Conservation (phyloP, 2,329 filamentous ascomycete species). For the Fusarium sp. region DNA sequence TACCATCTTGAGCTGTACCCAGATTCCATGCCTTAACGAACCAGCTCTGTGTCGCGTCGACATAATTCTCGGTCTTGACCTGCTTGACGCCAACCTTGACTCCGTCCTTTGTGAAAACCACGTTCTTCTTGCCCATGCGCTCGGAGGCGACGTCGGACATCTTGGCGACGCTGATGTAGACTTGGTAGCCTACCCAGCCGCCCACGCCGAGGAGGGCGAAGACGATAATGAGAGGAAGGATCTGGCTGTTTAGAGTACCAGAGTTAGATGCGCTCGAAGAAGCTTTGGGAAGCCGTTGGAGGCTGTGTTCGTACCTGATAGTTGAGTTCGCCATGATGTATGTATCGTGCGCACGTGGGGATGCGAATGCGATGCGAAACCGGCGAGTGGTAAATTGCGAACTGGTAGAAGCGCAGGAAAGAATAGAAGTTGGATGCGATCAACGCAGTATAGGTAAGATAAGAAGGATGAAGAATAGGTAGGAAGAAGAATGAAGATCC, state of each 20-base stretch:
- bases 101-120: slow-evolving; percentile 80
- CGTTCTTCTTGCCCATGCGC: slow-evolving; percentile 80
- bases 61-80: slow-evolving; percentile 74
- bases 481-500: neutral
- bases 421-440: slow-evolving; percentile 18
- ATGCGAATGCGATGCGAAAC: slow-evolving; percentile 7
- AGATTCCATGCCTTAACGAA: slow-evolving; percentile 75
- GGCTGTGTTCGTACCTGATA: slow-evolving; percentile 33
- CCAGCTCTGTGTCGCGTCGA: slow-evolving; percentile 77
- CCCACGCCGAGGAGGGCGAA: slow-evolving; percentile 69
- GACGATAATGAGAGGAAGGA: slow-evolving; percentile 75
- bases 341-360: slow-evolving; percentile 3
- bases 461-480: neutral
- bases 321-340: slow-evolving; percentile 40
- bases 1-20: slow-evolving; percentile 48
- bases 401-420: neutral
- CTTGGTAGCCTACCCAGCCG: slow-evolving; percentile 76
- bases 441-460: slow-evolving; percentile 16
- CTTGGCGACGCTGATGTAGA: slow-evolving; percentile 75
- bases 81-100: slow-evolving; percentile 77
- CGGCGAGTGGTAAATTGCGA: neutral
- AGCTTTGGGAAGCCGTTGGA: neutral
- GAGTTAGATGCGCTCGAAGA: neutral
- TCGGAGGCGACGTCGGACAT: slow-evolving; percentile 73
- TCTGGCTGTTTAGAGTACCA: slow-evolving; percentile 57